Conservation (phyloP, 768 basidiomycete genomes). For the Naganishia vishniacii region DNA sequence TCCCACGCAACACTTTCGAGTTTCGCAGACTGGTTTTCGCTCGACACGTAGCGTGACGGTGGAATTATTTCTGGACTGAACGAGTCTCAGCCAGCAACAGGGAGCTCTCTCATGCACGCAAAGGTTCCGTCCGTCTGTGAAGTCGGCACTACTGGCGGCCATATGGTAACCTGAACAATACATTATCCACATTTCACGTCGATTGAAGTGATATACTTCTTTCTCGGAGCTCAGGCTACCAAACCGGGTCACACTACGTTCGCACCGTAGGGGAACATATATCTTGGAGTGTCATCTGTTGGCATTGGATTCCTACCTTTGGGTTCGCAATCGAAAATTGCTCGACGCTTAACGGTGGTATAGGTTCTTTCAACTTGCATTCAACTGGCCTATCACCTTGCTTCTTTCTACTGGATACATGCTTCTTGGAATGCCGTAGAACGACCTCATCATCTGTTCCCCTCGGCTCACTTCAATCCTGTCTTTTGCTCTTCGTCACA, state of each 20-base stretch:
- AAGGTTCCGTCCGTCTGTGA: slow-evolving; percentile 3
- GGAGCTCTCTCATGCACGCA: slow-evolving; percentile 12
- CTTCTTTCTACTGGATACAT: background rate
- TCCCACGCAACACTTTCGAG: slow-evolving; percentile 11
- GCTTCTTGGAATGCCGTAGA: slow-evolving; percentile 16
- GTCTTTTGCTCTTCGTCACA: slow-evolving; percentile 18
- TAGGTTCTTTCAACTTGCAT: background rate
- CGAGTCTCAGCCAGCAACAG: slow-evolving; percentile 15
- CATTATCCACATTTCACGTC: slow-evolving; percentile 13
- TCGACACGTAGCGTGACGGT: background rate
- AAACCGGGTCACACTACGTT: slow-evolving; percentile 1
- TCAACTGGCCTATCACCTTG: background rate
- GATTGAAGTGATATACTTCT: slow-evolving; percentile 9
- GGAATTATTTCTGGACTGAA: slow-evolving; percentile 13
- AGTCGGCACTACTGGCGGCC: background rate
- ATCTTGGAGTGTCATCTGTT: slow-evolving; percentile 21
- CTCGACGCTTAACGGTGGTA: background rate
- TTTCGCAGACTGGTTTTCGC: slow-evolving; percentile 15
- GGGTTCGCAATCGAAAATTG: slow-evolving; percentile 8
- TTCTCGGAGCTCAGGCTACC: slow-evolving; percentile 8
- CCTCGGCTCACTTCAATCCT: slow-evolving; percentile 16
- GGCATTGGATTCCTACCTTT: slow-evolving; percentile 14
- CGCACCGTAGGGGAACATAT: slow-evolving; percentile 13
- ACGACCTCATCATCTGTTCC: slow-evolving; percentile 14
- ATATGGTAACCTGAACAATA: slow-evolving; percentile 12